A percentile compares a stretch with the other conserved stretches of the same genome.
Conservation (phyloP, 257 asterid species). For the Verbascum thapsus region DNA sequence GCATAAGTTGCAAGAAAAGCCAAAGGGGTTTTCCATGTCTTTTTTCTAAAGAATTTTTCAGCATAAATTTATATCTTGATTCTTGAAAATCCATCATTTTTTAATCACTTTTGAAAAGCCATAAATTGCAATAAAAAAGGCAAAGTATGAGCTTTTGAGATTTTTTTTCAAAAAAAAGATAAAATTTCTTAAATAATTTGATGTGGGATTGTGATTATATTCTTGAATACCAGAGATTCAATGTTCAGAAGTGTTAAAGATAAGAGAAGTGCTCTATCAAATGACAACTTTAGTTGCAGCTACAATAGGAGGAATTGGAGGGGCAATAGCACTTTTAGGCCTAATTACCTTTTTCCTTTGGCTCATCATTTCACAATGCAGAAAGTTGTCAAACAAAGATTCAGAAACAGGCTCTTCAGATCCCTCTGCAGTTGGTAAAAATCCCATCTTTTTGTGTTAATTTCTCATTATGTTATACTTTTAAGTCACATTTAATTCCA, state of each 20-base stretch:
- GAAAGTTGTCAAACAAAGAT: constrained; percentile 45
- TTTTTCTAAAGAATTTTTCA: no score
- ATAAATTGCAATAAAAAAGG: not conserved
- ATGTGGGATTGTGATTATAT: not conserved
- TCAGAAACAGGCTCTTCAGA: constrained; percentile 74
- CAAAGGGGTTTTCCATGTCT: no score
- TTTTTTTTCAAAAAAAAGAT: not conserved
- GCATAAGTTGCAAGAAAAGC: not conserved
- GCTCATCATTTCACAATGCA: constrained; percentile 34
- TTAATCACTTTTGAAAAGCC: not conserved
- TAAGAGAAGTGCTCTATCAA: constrained; percentile 19
- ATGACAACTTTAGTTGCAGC: constrained; percentile 59
- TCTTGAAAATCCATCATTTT: constrained; percentile 31
- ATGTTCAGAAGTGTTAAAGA: constrained; percentile 39
- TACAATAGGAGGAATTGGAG: constrained; percentile 55
- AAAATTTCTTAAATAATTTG: not conserved
- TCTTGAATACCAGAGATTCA: constrained; percentile 27
- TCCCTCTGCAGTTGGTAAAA: constrained; percentile 67
- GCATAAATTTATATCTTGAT: no score
- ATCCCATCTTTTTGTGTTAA: not conserved
- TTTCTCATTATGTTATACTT: no score
- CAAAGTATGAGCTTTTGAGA: not conserved
- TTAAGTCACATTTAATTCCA: no score
- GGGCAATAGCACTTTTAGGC: constrained; percentile 42
- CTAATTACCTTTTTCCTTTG: constrained; percentile 36